phyloP scores from a whole-genome alignment of 495 filamentous ascomycete genomes.

The Astrothelium macrocarpum region DNA sequence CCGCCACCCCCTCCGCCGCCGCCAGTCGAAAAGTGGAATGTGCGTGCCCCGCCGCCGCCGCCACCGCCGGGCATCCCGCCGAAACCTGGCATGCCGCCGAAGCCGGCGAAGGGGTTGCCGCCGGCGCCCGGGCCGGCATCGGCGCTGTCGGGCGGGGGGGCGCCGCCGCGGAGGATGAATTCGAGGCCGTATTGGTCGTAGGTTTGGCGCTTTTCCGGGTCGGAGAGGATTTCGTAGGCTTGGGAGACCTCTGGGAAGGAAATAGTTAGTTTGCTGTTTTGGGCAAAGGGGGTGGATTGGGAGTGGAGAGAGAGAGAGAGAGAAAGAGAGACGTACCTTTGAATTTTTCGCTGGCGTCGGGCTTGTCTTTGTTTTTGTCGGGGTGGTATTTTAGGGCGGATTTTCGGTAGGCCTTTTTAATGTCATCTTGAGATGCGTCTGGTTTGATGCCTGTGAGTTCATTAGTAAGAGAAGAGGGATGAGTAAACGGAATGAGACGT shows the following conservation, averaged over 20 bases:
- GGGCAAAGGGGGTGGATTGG: too few species aligned
- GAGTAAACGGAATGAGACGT: slow-evolving; percentile 13
- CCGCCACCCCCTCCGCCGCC: slow-evolving; percentile 43
- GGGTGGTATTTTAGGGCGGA: slow-evolving; percentile 83
- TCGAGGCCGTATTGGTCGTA: slow-evolving; percentile 95
- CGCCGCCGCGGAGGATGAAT: slow-evolving; percentile 70
- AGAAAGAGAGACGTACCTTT: slow-evolving; percentile 42
- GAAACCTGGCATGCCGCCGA: slow-evolving; percentile 49
- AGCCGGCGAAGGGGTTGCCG: slow-evolving; percentile 33
- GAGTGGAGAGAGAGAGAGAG: slow-evolving; percentile 9
- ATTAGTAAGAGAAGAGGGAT: slow-evolving; percentile 1
- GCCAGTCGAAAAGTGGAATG: slow-evolving; percentile 67
- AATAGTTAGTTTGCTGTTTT: slow-evolving; percentile 4
- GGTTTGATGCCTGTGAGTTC: slow-evolving; percentile 50
- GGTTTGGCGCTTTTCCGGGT: slow-evolving; percentile 91
- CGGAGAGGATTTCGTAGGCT: slow-evolving; percentile 94
- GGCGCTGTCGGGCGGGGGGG: slow-evolving; percentile 50
- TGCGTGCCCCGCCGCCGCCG: slow-evolving; percentile 40
- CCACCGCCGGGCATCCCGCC: slow-evolving; percentile 47
- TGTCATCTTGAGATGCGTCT: slow-evolving; percentile 76
- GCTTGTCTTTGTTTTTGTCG: slow-evolving; percentile 94
- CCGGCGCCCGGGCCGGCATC: slow-evolving; percentile 39
- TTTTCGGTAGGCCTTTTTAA: slow-evolving; percentile 86
- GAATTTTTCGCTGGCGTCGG: slow-evolving; percentile 75
- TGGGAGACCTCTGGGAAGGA: slow-evolving; percentile 65